Conservation (phyloP, 2,329 filamentous ascomycete genomes). For the Paraconiothyrium brasiliense region DNA sequence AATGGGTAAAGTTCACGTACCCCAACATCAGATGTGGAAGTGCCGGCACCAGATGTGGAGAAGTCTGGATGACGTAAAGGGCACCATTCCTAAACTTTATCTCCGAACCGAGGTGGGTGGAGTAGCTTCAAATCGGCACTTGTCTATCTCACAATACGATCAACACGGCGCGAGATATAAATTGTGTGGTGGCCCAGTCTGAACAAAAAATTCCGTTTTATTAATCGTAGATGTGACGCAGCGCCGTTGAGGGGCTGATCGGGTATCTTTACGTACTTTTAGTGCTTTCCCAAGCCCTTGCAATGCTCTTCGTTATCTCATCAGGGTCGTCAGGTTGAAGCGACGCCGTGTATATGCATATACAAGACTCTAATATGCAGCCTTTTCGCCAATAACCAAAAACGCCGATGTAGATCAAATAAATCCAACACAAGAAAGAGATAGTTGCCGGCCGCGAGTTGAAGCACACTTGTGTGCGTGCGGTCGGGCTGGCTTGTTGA, state of each 20-base stretch:
- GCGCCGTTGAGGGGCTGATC: slow-evolving; percentile 24
- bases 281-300: not conserved
- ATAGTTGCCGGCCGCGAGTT: slow-evolving; percentile 35
- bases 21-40: not conserved
- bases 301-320: slow-evolving; percentile 29
- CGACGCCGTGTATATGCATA: slow-evolving; percentile 48
- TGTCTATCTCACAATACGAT: not conserved
- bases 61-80: slow-evolving; percentile 4
- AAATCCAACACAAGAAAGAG: slow-evolving; percentile 18
- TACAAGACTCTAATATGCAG: slow-evolving; percentile 16
- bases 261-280: slow-evolving; percentile 19
- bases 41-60: slow-evolving; percentile 7
- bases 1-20: not conserved
- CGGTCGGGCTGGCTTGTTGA: slow-evolving; percentile 45
- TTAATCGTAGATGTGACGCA: slow-evolving; percentile 3
- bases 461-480: slow-evolving; percentile 21
- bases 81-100: not conserved
- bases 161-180: too few relatives aligned
- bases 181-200: too few relatives aligned
- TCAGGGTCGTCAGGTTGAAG: slow-evolving; percentile 53
- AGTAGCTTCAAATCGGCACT: not conserved
- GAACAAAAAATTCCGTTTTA: too few relatives aligned
- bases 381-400: slow-evolving; percentile 12
- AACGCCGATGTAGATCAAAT: slow-evolving; percentile 21
- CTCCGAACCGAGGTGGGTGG: slow-evolving; percentile 1